These are phyloP conservation scores for Teratosphaeria gauchensis DNA, from an alignment of 2,329 filamentous ascomycete genomes.

Conservation along the genomic window DNA sequence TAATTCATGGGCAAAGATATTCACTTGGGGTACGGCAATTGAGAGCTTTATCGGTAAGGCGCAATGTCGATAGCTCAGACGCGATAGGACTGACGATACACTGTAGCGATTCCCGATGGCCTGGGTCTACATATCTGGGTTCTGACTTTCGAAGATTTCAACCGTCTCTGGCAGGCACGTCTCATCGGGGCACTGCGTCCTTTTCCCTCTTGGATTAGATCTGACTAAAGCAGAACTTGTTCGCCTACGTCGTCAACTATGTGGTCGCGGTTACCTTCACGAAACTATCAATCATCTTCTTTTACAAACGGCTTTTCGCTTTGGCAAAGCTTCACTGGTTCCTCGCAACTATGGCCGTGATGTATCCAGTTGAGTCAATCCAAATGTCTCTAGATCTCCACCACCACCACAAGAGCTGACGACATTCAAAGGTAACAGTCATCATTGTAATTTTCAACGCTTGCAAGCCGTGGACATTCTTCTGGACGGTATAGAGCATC, in stretches of 20 bases:
- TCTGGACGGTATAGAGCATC: neutral
- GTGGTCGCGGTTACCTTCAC: conserved; percentile 2
- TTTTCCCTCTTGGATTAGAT: neutral
- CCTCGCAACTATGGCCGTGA: neutral
- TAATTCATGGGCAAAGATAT: neutral
- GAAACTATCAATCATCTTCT: conserved; percentile 1
- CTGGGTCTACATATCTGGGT: conserved; percentile 2
- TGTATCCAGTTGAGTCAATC: conserved; percentile 1
- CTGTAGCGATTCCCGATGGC: neutral
- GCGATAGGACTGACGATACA: neutral
- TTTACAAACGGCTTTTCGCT: conserved; percentile 1
- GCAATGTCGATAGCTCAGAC: neutral
- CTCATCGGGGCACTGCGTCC: neutral
- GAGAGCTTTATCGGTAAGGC: neutral
- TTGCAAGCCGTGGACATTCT: conserved; percentile 1
- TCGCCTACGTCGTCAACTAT: conserved; percentile 2
- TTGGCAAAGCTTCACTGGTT: neutral
- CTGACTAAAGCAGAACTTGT: conserved; percentile 1
- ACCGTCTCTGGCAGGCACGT: conserved; percentile 1
- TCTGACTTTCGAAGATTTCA: neutral
- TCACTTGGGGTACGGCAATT: neutral
- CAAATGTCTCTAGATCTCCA: neutral
- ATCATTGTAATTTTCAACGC: conserved; percentile 2
- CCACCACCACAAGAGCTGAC: neutral
- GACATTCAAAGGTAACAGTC: neutral